Percentiles rank a stretch among this genome's conserved stretches.
These are phyloP conservation scores for Henningerozyma blattae DNA, from an alignment of 805 yeast species.

Conservation along the genomic window DNA sequence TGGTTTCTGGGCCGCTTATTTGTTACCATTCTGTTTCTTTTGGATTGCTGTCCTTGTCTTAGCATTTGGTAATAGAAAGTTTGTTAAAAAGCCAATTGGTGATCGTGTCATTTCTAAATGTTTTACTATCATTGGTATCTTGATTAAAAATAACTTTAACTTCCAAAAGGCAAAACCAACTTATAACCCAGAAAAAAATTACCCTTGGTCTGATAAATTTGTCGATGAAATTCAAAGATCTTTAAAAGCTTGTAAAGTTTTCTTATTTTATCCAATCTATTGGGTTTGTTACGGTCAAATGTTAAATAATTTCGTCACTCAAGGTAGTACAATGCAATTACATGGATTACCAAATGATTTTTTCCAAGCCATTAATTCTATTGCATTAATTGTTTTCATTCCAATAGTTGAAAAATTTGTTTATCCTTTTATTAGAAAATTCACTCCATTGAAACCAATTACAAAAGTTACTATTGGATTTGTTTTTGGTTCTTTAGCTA, in stretches of 20 bases:
- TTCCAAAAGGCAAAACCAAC: constrained; percentile 48
- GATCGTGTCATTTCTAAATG: constrained; percentile 48
- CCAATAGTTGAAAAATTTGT: constrained; percentile 52
- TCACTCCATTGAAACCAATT: constrained; percentile 50
- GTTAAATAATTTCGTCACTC: constrained; percentile 59
- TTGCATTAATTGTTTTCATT: constrained; percentile 63
- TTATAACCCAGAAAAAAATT: constrained; percentile 32
- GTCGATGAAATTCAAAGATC: constrained; percentile 64
- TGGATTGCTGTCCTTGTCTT: constrained; percentile 43
- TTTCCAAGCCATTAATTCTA: constrained; percentile 61
- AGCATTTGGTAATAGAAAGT: constrained; percentile 37
- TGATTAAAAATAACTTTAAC: constrained; percentile 35
- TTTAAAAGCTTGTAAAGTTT: constrained; percentile 59
- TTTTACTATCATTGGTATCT: constrained; percentile 33
- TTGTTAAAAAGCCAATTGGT: constrained; percentile 46
- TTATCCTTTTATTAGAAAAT: constrained; percentile 39
- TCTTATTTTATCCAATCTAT: constrained; percentile 55
- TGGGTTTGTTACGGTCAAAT: constrained; percentile 67
- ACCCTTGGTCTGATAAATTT: constrained; percentile 52
- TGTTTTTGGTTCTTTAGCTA: constrained; percentile 47
- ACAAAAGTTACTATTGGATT: constrained; percentile 63
- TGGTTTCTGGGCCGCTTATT: constrained; percentile 65
- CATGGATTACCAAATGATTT: constrained; percentile 75
- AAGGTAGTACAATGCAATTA: constrained; percentile 59
- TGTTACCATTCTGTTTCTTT: constrained; percentile 59